Base-by-base conservation (phyloP, 169 alveolate species). In the Plasmodium yoelii region DNA sequence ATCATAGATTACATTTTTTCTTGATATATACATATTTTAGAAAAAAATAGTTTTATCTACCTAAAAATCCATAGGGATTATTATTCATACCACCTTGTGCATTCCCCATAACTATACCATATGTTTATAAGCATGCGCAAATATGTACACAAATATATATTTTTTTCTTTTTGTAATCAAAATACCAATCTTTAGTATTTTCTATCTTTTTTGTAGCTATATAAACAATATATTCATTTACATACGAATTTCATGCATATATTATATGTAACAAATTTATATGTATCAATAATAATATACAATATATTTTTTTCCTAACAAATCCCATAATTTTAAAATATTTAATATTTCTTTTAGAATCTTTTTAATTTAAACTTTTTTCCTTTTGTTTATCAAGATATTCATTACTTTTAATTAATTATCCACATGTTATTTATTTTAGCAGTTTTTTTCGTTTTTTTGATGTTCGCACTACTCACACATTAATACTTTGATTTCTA, bases 61-160 rank as follows among this genome's bases (percentile, higher is more conserved):
- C 88, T 49, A 77, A 77, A 64, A 63, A 77, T 63, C 88, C 88
- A 57, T 77, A 77, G 13, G 88, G 88, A 24, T 63, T 63, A 69
- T 77, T 77, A 65, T 71, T 71, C 88, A 77, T 77, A 46, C 88
- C 88, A 8, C 88, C 88, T 49, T 63, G 88, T 26, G 70, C 42
- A 51, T 77, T 77, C 26, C 88, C 88, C 88, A 77, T 77, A 18
- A 15, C 8, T 9, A 12, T 46, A 44, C n/a, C 59, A 15, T 51
- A 42, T 68, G 44, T 13, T 46, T 8, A 71, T 47, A 51, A 22
- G 42, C 64, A 42, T 22, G 44, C 49, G n/a, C 55, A 59, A 42
- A 19, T 71, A 59, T 19, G 19, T 24, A n/a, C 24, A 28, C 47
- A 68, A 15, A 46, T 18, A 26, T 47, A 19, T 7, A 28, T 42